Base-by-base conservation (phyloP, 441 rosid species). In the Pelargonium myrrhifolium region DNA sequence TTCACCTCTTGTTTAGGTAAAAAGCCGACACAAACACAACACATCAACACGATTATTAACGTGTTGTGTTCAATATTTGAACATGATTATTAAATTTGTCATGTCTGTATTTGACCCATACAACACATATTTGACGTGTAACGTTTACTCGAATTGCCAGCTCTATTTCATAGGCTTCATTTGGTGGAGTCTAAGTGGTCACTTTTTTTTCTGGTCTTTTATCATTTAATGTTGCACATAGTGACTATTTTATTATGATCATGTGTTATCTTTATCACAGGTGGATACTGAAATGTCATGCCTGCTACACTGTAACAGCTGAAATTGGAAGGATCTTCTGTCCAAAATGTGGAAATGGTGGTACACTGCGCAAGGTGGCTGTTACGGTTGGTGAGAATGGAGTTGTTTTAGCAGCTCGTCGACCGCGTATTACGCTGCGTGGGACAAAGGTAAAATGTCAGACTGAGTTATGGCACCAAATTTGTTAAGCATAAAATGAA, bases 311-410 rank as follows among this genome's bases (percentile, higher is more conserved):
- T 17, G 83, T 88, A 71, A 92, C 97, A 75, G 84, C 86, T 71
- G 97, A 92, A 77, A 81, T 86, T 61, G 94, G 89, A 47, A 89
- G 88, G 76, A 81, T 83, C 26, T 94, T 92, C 75, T 90, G 98
- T 72, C 97, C 97, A 0, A 92, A 89, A 72, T 89, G 98, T 72
- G 99, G 98, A 65, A 94, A 88, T 77, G 98, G 97, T 55, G 98
- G 98, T 65, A 94, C 98, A 61, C 75, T 90, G 74, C 84, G 90
- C 3, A 94, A 83, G 71, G 98, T 88, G 47, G 94, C 93, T 10
- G 89, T 89, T 40, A 92, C 91, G 5, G 89, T 92, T 70, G 87
- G 86, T 63, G 94, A 86, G 77, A 90, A 92, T 78, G 97, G 98
- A 63, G 78, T 85, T 26, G 71, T 83, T 45, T 56, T 88, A 78